Base-by-base conservation (phyloP, 805 yeast genomes). In the Saccharomycopsis fodiens region DNA sequence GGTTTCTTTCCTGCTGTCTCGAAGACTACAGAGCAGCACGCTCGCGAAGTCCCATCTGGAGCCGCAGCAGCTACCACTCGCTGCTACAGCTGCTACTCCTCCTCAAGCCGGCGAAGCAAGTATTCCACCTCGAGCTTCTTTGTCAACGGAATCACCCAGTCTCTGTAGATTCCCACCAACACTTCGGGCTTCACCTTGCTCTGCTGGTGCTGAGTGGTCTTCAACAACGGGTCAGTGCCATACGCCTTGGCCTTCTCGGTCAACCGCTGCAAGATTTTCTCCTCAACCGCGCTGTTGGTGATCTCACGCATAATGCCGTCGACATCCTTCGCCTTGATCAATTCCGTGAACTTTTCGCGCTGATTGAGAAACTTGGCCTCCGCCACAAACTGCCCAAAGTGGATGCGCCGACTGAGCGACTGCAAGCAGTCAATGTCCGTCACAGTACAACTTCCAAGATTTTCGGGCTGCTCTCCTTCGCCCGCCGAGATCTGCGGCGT, bases 301-400 rank as follows among this genome's bases (percentile, higher is more conserved):
- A 93, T 91, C 34, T 85, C 82, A 17, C 67, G 77, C 57, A 81
- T 85, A 41, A 93, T 82, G 0, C 91, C 95, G 10, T 68, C 66
- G 4, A 76, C 65, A 59, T 93, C 95, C 46, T 68, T 72, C 0
- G 70, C 75, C 51, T 67, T 60, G 54, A 93, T 93, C 55, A 88
- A 65, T 54, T 72, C 65, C 1, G 76, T 76, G 67, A 80, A 87
- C 42, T 61, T 62, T 41, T 75, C 85, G 30, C 68, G 72, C 50
- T 89, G 93, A 22, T 70, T 66, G 56, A 72, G 79, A 63, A 78
- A 93, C 64, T 93, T 93, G 38, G 96, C 84, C 62, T 93, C 98
- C 3, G 98, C 98, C 7, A 93, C 98, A 69, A 91, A 93, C 64
- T 85, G 85, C 41, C 98, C 98, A 65, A 91, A 93, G 65, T 93